phyloP scores from a whole-genome alignment of 2,329 filamentous ascomycete species.

The Colletotrichum cereale region DNA sequence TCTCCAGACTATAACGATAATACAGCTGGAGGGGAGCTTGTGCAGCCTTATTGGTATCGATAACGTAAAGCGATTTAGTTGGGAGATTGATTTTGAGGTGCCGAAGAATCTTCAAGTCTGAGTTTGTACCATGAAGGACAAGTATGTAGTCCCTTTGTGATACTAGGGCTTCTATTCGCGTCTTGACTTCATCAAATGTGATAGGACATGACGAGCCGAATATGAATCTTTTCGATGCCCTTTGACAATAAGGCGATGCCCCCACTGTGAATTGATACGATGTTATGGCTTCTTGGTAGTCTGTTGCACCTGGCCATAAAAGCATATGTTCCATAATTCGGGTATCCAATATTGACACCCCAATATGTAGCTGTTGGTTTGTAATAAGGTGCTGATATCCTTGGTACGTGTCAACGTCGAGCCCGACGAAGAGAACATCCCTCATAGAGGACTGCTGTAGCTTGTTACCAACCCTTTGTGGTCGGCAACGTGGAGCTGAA shows the following conservation, averaged over 20 bases:
- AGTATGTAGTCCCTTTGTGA: constrained; percentile 19
- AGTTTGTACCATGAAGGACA: constrained; percentile 21
- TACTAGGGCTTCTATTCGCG: constrained; percentile 12
- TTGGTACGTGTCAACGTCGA: constrained; percentile 39
- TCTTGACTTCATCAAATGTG: constrained; percentile 24
- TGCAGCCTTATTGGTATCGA: constrained; percentile 46
- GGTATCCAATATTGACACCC: constrained; percentile 28
- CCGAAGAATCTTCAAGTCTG: constrained; percentile 29
- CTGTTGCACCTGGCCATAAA: neutral
- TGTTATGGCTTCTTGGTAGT: constrained; percentile 4
- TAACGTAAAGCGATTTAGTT: constrained; percentile 40
- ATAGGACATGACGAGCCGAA: constrained; percentile 34
- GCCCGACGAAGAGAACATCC: constrained; percentile 35
- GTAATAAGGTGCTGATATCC: constrained; percentile 29
- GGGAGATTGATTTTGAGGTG: constrained; percentile 21
- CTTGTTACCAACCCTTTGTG: neutral
- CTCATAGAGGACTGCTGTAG: constrained; percentile 26
- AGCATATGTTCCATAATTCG: constrained; percentile 13
- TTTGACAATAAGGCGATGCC: constrained; percentile 15
- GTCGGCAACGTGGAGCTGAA: constrained; percentile 3
- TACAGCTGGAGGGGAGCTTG: constrained; percentile 44
- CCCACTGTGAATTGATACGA: constrained; percentile 36
- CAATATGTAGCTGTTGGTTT: constrained; percentile 34
- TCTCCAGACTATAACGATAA: constrained; percentile 43
- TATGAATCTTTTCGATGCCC: constrained; percentile 37